Evolutionary conservation across 2,329 filamentous ascomycete species (phyloP).

Genomic region (Hypoxylon sp.): DNA sequence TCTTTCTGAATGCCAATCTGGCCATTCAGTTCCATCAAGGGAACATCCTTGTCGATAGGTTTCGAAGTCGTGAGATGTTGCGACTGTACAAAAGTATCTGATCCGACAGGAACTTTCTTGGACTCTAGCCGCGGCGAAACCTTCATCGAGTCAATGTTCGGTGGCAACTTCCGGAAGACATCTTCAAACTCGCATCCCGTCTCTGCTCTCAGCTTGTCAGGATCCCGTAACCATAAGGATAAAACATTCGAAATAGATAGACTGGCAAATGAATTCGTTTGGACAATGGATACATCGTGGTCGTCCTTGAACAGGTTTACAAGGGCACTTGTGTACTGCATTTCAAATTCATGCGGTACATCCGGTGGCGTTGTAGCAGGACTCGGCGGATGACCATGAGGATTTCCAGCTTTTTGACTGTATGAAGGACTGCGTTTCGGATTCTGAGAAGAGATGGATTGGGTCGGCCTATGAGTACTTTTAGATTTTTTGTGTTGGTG

Average conservation of each 20-base stretch:
- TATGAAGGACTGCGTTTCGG: conserved; percentile 74
- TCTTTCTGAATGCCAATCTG: conserved; percentile 79
- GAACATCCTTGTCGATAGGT: conserved; percentile 68
- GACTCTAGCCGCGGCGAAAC: conserved; percentile 63
- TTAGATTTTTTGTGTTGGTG: conserved; percentile 83
- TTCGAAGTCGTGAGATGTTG: conserved; percentile 69
- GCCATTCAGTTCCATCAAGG: conserved; percentile 79
- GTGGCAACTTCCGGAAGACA: conserved; percentile 72
- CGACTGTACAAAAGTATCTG: conserved; percentile 75
- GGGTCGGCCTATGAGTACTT: conserved; percentile 81
- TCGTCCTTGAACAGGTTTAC: conserved; percentile 76
- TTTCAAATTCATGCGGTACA: conserved; percentile 70
- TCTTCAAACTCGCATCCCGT: conserved; percentile 74
- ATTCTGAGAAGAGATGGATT: conserved; percentile 78
- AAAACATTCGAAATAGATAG: conserved; percentile 80
- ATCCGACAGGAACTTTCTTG: conserved; percentile 59
- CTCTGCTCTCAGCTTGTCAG: conserved; percentile 74
- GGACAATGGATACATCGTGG: conserved; percentile 67
- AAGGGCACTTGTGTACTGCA: conserved; percentile 82
- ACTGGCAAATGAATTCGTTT: conserved; percentile 83
- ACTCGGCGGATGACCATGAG: conserved; percentile 73
- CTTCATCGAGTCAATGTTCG: conserved; percentile 59
- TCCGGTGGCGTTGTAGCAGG: conserved; percentile 81
- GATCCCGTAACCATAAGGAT: conserved; percentile 82
- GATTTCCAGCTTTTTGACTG: conserved; percentile 71